A percentile compares a stretch with the other conserved stretches of the same genome.
These are phyloP conservation scores for Camelina laxa DNA, from an alignment of 345 rosid species.

Conservation along the genomic window DNA sequence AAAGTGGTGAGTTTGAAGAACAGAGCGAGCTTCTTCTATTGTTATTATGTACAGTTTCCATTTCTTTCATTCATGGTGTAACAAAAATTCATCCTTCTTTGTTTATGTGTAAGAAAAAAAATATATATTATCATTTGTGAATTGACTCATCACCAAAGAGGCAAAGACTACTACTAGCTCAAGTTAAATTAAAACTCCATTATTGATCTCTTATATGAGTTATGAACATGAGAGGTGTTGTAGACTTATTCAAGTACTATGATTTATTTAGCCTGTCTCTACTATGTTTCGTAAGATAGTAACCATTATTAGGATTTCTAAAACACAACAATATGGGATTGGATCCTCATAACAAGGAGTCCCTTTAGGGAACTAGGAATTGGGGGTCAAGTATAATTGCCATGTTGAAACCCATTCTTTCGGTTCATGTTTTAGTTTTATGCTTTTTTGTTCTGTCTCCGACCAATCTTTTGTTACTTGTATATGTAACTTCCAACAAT, in stretches of 20 bases:
- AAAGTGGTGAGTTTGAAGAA: slow-evolving; percentile 34
- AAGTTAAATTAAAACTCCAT: no score
- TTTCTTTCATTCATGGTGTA: slow-evolving; percentile 48
- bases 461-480: background rate
- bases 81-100: slow-evolving; percentile 36
- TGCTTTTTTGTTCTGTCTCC: background rate
- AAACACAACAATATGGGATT: background rate
- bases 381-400: no score
- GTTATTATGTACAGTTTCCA: slow-evolving; percentile 43
- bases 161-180: no score
- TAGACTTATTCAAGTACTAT: background rate
- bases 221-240: background rate
- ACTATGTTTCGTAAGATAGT: background rate
- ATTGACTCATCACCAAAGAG: background rate
- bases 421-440: background rate
- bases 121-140: background rate
- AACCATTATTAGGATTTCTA: background rate
- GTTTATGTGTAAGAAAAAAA: slow-evolving; percentile 2
- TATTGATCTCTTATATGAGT: no score
- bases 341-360: background rate
- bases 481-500: background rate
- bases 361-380: background rate
- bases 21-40: slow-evolving; percentile 20
- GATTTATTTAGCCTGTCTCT: background rate
- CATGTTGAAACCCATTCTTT: background rate